phyloP scores from a whole-genome alignment of 2,329 filamentous ascomycete genomes.

The Didymella pinodella region DNA sequence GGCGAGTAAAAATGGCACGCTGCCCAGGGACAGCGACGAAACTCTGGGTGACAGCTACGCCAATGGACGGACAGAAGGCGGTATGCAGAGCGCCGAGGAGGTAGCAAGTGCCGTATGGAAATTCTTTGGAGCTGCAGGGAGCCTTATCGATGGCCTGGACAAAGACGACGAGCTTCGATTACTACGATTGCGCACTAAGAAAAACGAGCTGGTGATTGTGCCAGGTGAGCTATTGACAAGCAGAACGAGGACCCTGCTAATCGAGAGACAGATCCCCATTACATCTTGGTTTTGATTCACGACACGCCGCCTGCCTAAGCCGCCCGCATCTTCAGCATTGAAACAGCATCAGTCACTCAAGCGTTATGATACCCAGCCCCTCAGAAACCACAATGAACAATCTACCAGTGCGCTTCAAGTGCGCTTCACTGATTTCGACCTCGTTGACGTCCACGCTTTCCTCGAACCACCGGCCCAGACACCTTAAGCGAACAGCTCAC shows the following conservation, averaged over 20 bases:
- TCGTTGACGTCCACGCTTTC: constrained; percentile 73
- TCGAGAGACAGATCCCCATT: constrained; percentile 67
- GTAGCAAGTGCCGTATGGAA: constrained; percentile 79
- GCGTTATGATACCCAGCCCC: constrained; percentile 35
- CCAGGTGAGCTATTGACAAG: constrained; percentile 57
- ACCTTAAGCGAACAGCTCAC: not conserved
- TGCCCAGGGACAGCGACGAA: constrained; percentile 45
- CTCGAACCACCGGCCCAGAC: constrained; percentile 70
- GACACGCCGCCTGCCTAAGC: constrained; percentile 74
- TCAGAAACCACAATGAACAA: constrained; percentile 3
- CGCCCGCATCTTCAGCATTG: not conserved
- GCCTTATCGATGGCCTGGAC: constrained; percentile 75
- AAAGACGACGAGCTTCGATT: constrained; percentile 80
- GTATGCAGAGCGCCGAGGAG: constrained; percentile 71
- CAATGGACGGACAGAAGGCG: constrained; percentile 51
- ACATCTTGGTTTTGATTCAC: constrained; percentile 79
- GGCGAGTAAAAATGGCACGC: constrained; percentile 53
- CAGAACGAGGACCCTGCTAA: constrained; percentile 23
- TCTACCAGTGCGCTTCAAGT: constrained; percentile 74
- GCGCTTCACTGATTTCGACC: constrained; percentile 71
- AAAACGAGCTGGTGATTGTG: constrained; percentile 84
- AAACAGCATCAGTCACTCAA: constrained; percentile 15
- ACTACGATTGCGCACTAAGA: constrained; percentile 79
- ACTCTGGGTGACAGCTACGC: constrained; percentile 40
- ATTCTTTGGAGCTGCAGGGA: constrained; percentile 74